Evolutionary conservation across 2,329 filamentous ascomycete genomes (phyloP).

Genomic region (Exophiala lecanii-corni): DNA sequence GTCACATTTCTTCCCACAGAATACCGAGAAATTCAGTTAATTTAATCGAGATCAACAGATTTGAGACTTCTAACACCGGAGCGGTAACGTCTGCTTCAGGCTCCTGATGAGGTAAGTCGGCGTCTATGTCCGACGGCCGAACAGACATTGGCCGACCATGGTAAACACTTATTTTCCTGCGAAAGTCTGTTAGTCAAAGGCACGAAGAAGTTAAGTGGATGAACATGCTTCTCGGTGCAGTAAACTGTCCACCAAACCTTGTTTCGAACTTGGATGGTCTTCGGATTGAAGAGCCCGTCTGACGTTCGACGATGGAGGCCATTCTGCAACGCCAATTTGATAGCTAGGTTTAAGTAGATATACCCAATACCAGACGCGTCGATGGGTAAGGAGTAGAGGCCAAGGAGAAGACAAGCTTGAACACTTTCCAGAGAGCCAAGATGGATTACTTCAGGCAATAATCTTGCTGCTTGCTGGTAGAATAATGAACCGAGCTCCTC

Average conservation of each 20-base stretch:
- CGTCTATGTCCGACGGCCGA: constrained; percentile 50
- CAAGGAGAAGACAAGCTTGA: constrained; percentile 54
- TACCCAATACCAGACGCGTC: constrained; percentile 55
- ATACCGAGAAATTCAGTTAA: constrained; percentile 40
- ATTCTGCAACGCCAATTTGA: constrained; percentile 57
- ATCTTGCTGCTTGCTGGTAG: constrained; percentile 52
- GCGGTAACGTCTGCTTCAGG: constrained; percentile 41
- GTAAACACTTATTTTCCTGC: constrained; percentile 51
- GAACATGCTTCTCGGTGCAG: constrained; percentile 50
- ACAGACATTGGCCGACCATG: constrained; percentile 55
- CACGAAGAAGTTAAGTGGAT: not conserved
- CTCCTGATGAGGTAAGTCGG: constrained; percentile 44
- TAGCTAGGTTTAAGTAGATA: constrained; percentile 52
- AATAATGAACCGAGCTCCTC: constrained; percentile 53
- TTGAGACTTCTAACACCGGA: constrained; percentile 13
- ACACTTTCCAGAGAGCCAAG: constrained; percentile 54
- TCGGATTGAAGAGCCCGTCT: constrained; percentile 44
- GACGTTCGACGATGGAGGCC: constrained; percentile 54
- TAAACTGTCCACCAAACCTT: constrained; percentile 56
- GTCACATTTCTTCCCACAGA: too few species aligned
- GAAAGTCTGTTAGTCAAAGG: too few species aligned
- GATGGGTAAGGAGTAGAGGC: constrained; percentile 52
- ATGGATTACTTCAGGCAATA: constrained; percentile 55
- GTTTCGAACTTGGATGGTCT: constrained; percentile 50
- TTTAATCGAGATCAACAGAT: constrained; percentile 46